Evolutionary conservation across 1,284 basidiomycete species (phyloP), one percentile per base, ranked within the genome.

Genomic region (Pseudozyma flocculosa): DNA sequence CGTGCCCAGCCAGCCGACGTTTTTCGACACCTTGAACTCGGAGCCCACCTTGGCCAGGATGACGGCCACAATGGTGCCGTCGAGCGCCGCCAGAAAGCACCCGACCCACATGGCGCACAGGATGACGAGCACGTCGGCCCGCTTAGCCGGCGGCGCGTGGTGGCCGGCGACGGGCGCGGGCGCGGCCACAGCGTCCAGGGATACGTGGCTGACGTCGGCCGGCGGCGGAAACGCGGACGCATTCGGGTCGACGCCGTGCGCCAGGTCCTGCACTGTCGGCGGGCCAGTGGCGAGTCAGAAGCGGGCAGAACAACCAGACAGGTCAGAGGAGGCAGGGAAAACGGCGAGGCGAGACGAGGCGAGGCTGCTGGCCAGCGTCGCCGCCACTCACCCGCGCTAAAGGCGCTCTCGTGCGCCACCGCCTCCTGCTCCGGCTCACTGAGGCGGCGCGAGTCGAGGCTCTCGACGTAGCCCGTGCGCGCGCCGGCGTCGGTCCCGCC

Each of bases 101-200:
- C 75, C 75, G 48, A 76, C 73, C 75, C 75, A 76, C 72, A 76
- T 72, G 41, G 75, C 70, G 23, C 72, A 58, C 70, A 75, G 68
- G 56, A 75, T 69, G 43, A 75, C 49, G 48, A 73, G 62, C 39
- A 74, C 55, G 32, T 73, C 72, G 36, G 62, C 24, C 7, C 72
- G 61, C 3, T 59, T 55, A 39, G 63, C 48, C 10, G 56, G 51
- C 24, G 66, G 61, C 15, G 48, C 47, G 17, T 50, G 65, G 45
- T 58, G 58, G 36, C 65, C 70, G 22, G 61, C 45, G 4, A 38
- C 39, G 11, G 32, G 32, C 21, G 47, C 26, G 43, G 59, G 50
- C 9, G 50, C 53, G 24, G 40, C 45, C 17, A 50, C 32, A 32
- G 45, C 50, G 17, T 57, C 34, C 45, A 74, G 42, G 52, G 56